Evolutionary conservation across 2,329 filamentous ascomycete genomes (phyloP), one percentile per base, ranked within the genome.

Genomic region (Stachybotrys chlorohalonatus): DNA sequence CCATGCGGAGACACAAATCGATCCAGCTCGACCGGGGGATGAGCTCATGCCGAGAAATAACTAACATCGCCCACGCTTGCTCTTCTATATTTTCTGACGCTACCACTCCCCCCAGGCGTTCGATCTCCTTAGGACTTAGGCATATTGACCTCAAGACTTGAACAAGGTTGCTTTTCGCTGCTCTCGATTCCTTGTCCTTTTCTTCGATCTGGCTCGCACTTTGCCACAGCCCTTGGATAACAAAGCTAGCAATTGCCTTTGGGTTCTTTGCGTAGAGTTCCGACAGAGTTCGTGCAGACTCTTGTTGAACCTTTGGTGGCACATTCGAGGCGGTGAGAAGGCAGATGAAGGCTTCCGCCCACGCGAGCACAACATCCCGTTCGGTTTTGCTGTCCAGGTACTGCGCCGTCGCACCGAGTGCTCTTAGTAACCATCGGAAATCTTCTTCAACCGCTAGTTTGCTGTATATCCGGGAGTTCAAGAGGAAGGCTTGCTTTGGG

Each of bases 321-420:
- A 89, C 74, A 11, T 69, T 75, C 13, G 82, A 73, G 1, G 86
- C 84, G 49, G 85, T 84, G 49, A 93, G 81, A 15, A 89, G 74
- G 67, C 88, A 95, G n/a, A 96, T 84, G 56, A 93, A 82, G 2
- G 88, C 85, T 63, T 95, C 89, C 13, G 89, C 85, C 94, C 93
- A 99, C 15, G 85, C 83, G 53, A 82, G 71, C 57, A 79, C 78
- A n/a, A 81, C 74, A 9, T 80, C 72, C 13, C 74, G 72, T 7
- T 68, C 63, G 5, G 74, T 67, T 11, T 77, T 72, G 31, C 80
- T 74, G 11, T 74, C 71, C 3, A 91, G 68, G 16, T 77, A 74
- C 15, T 75, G 67, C 15, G 84, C 79, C 15, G 87, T 72, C 31
- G 84, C 80, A 15, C 80, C 74, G 51, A 97, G 74, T 32, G 90